Evolutionary conservation across 306 rosid genomes (phyloP), one percentile per base, ranked within the genome.

Genomic region (Mimosa pudica): DNA sequence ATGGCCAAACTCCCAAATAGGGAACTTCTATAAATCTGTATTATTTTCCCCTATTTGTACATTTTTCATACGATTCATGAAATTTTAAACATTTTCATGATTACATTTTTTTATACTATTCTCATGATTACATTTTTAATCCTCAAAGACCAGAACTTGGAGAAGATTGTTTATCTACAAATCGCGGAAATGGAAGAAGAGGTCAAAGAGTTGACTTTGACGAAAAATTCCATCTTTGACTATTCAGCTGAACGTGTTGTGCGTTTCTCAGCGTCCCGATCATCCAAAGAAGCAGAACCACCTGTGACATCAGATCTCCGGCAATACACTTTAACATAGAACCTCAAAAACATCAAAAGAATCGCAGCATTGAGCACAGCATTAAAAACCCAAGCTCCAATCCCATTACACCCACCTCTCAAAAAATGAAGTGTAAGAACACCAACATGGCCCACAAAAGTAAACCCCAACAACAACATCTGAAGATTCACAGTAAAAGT

Each of bases 331-430:
- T 83, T 78, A 30, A 67, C 71, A 64, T 88, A 87, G 71, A 83
- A 85, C 35, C 84, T 90, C 72, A 86, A 80, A 82, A 90, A 85
- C 16, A 77, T 88, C 42, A 85, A 24, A 46, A 90, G 89, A 85
- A 90, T 85, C 12, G 84, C 74, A 7, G 75, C 89, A 69, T 90
- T 88, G 17, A 92, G 74, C 2, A 89, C 83, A 0, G 94, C 87
- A 76, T 89, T 92, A 69, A 84, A 86, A 7, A 77, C 42, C 97
- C 96, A 92, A 8, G 97, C 96, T 0, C 94, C 97, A 9, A 92
- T 90, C 41, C 97, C 97, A 13, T 92, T 90, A 63, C 97, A 92
- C 36, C 97, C 97, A 17, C 97, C 96, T 85, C 88, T 88, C 51
- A 75, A 18, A 18, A 86, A 79, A 79, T 92, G 97, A 52, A 92